Conservation (phyloP, 495 filamentous ascomycete species). For the Niebla homalea region DNA sequence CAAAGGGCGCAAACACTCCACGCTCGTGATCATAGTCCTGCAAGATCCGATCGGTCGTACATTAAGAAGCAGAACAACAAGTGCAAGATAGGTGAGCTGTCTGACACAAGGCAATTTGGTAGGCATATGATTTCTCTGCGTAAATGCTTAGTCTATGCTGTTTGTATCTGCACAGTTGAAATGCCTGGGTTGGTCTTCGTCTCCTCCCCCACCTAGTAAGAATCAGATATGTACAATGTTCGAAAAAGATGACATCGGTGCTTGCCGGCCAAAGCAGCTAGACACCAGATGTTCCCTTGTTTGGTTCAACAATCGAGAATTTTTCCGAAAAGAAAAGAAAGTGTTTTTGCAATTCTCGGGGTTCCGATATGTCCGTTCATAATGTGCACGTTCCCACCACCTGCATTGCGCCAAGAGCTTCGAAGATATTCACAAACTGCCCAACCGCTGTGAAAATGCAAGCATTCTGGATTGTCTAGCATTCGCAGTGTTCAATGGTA, state of each 20-base stretch:
- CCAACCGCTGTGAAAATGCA: too few relatives aligned
- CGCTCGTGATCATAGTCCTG: too few relatives aligned
- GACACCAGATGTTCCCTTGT: background rate
- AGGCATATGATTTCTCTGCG: too few relatives aligned
- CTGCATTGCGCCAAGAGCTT: background rate
- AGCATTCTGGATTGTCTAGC: background rate
- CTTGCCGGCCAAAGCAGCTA: conserved; percentile 1
- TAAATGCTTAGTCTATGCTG: too few relatives aligned
- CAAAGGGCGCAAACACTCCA: too few relatives aligned
- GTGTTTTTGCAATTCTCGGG: background rate
- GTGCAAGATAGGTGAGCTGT: too few relatives aligned
- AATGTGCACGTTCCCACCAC: background rate
- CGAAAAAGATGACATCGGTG: background rate
- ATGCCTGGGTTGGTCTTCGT: too few relatives aligned
- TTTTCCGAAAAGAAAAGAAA: background rate
- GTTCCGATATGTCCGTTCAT: background rate
- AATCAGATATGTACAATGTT: conserved; percentile 5
- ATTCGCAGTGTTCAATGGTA: background rate
- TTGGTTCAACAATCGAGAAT: background rate
- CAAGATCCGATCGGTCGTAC: too few relatives aligned
- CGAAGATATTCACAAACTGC: background rate
- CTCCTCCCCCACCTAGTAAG: background rate
- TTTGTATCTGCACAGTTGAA: too few relatives aligned
- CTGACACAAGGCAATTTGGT: too few relatives aligned
- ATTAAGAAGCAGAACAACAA: too few relatives aligned